These are phyloP conservation scores for Panaeolus papilionaceus DNA, from an alignment of 768 basidiomycete genomes.

Conservation along the genomic window DNA sequence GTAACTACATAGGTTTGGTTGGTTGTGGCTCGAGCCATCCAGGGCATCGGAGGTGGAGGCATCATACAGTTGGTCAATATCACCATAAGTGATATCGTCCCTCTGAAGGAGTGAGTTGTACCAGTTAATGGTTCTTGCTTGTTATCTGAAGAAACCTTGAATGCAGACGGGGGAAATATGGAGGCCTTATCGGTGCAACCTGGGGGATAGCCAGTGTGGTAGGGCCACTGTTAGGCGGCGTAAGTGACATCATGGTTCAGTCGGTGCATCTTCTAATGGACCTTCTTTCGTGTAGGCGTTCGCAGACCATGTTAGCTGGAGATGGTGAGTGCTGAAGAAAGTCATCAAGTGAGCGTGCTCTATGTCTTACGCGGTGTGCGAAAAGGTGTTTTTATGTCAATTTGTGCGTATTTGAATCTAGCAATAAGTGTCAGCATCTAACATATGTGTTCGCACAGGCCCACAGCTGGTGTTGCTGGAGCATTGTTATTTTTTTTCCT, in stretches of 20 bases:
- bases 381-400: slow-evolving; percentile 80
- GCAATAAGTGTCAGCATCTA: background rate
- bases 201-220: slow-evolving; percentile 80
- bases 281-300: slow-evolving; percentile 51
- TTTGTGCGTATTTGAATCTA: slow-evolving; percentile 47
- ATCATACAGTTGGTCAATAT: slow-evolving; percentile 79
- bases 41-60: slow-evolving; percentile 86
- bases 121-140: background rate
- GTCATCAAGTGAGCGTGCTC: background rate
- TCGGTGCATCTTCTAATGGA: slow-evolving; percentile 13
- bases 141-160: slow-evolving; percentile 10
- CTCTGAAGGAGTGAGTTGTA: slow-evolving; percentile 69
- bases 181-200: slow-evolving; percentile 76
- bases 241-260: slow-evolving; percentile 39
- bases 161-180: slow-evolving; percentile 76
- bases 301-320: slow-evolving; percentile 78
- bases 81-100: slow-evolving; percentile 83
- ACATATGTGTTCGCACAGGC: slow-evolving; percentile 43
- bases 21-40: slow-evolving; percentile 76
- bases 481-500: slow-evolving; percentile 73
- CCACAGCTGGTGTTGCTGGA: slow-evolving; percentile 73
- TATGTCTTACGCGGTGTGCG: background rate
- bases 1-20: slow-evolving; percentile 62
- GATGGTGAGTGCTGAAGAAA: slow-evolving; percentile 57
- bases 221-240: slow-evolving; percentile 85